Conservation (phyloP, 2,329 filamentous ascomycete genomes). For the Scedosporium boydii region DNA sequence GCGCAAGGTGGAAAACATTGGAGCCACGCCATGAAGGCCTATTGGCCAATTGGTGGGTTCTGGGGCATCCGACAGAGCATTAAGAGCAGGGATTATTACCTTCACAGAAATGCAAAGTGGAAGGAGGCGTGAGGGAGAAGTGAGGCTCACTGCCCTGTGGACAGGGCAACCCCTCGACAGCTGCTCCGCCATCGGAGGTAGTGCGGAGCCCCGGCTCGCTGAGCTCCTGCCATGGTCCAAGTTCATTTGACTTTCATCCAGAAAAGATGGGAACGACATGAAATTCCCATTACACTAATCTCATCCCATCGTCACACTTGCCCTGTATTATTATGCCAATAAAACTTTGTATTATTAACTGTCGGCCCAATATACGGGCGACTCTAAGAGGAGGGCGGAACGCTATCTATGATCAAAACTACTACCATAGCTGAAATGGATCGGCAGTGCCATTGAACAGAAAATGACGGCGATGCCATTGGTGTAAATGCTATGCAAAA, state of each 20-base stretch:
- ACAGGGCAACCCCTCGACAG: no score
- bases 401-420: not conserved
- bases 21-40: constrained; percentile 33
- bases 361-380: not conserved
- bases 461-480: not conserved
- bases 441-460: not conserved
- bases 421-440: not conserved
- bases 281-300: no score
- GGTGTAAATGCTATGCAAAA: not conserved
- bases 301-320: not conserved
- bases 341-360: not conserved
- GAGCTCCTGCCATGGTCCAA: no score
- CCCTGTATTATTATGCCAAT: not conserved
- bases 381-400: not conserved
- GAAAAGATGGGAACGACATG: no score
- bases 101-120: constrained; percentile 44
- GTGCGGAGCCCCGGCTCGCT: no score
- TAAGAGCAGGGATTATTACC: constrained; percentile 43
- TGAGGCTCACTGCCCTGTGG: not conserved
- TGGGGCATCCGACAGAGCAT: constrained; percentile 53
- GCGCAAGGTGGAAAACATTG: constrained; percentile 22
- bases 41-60: constrained; percentile 47
- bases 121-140: constrained; percentile 18
- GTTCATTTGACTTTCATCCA: no score
- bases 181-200: no score